phyloP scores from a whole-genome alignment of 495 filamentous ascomycete genomes.

The Xylaria curta region DNA sequence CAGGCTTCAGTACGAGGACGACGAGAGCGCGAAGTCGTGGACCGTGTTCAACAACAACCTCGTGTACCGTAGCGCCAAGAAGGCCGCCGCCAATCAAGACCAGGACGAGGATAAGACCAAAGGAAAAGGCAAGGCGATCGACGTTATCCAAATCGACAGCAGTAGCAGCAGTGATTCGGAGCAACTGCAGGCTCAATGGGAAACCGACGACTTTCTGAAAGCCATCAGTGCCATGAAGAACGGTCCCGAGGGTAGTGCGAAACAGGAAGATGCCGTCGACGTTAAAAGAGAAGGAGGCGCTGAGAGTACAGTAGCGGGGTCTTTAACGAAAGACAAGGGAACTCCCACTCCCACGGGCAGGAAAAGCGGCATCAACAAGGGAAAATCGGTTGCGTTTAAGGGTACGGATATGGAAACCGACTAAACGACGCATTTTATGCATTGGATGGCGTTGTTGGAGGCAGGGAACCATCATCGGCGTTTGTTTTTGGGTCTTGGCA shows the following conservation, averaged over 20 bases:
- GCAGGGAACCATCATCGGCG: slow-evolving; percentile 5
- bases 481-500: background rate
- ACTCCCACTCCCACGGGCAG: slow-evolving; percentile 24
- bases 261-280: slow-evolving; percentile 34
- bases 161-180: slow-evolving; percentile 38
- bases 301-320: slow-evolving; percentile 28
- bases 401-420: slow-evolving; percentile 24
- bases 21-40: slow-evolving; percentile 53
- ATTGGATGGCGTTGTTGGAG: slow-evolving; percentile 36
- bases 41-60: slow-evolving; percentile 49
- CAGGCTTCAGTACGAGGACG: slow-evolving; percentile 51
- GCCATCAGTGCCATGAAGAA: slow-evolving; percentile 45
- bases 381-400: slow-evolving; percentile 40
- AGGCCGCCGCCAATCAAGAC: slow-evolving; percentile 2
- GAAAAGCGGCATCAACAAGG: slow-evolving; percentile 25
- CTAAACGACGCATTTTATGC: slow-evolving; percentile 29
- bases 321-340: slow-evolving; percentile 16
- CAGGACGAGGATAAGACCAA: slow-evolving; percentile 11
- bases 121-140: slow-evolving; percentile 35
- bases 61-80: slow-evolving; percentile 34
- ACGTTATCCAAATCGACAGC: slow-evolving; percentile 28
- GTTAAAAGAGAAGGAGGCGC: slow-evolving; percentile 34
- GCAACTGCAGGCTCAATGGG: slow-evolving; percentile 45
- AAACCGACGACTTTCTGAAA: slow-evolving; percentile 46
- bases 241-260: slow-evolving; percentile 27